Base-by-base conservation (phyloP, 225 moss, liverwort and hornwort genomes). In the Bryoerythrophyllum caledonicum region DNA sequence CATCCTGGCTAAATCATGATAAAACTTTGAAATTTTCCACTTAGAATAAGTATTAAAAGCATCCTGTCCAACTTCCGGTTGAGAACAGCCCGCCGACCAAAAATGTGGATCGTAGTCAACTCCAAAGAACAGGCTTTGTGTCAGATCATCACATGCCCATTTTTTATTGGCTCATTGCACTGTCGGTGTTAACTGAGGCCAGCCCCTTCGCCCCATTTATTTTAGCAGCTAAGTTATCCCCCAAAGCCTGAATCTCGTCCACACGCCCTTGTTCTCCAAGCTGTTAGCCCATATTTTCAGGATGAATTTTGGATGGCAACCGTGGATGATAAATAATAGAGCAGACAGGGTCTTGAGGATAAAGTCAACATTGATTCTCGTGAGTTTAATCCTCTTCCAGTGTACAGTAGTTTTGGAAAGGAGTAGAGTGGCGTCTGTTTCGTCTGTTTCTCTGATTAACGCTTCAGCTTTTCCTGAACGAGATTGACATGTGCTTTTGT, bases 281-380 rank as follows among this genome's bases (percentile, higher is more conserved):
- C 38, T 38, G 38, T 9, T 1, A 38, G 38, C 8, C 9, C 38
- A 10, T 38, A 8, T 38, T 1, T 2, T 8, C 8, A 4, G 20
- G 46, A 72, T 60, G 28, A 13, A 60, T 46, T 7, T 4, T 38
- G 8, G n/a, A 17, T 26, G 7, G 57, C 10, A 19, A 46, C 28
- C 3, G 12, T 5, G 44, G 20, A 77, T 81, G 81, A 73, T 43
- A 77, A 72, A 81, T 81, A 77, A 77, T 76, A 9, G 67, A 61
- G 67, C 5, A 43, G 81, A 81, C 72, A 21, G 12, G 16, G 62
- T 72, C 72, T 44, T 69, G n/a, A 3, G 0, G 62, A 26, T 3
- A 53, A 70, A 10, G 38, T 49, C 28, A 11, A 27, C 16, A 26
- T 17, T 44, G 65, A 26, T 44, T 65, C 15, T 38, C 38, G 8